Evolutionary conservation across 495 filamentous ascomycete genomes (phyloP).

Genomic region (Tuber aestivum): DNA sequence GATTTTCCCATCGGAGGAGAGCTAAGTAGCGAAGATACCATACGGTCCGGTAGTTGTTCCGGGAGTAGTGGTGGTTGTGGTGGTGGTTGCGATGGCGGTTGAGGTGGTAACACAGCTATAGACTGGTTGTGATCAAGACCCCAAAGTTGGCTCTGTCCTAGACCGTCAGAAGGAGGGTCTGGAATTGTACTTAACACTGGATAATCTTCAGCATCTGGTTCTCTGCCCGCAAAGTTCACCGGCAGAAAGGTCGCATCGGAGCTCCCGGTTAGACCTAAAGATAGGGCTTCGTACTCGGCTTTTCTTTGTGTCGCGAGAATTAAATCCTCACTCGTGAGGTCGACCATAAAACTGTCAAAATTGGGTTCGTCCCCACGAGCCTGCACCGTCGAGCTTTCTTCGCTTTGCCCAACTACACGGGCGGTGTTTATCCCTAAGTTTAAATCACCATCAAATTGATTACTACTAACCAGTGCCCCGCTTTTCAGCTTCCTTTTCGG

Average conservation of each 20-base stretch:
- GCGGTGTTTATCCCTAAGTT: constrained; percentile 19
- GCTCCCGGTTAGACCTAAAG: constrained; percentile 6
- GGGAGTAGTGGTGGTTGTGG: background rate
- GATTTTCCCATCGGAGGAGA: background rate
- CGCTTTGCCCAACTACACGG: constrained; percentile 10
- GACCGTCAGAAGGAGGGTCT: constrained; percentile 19
- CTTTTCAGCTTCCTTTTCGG: constrained; percentile 23
- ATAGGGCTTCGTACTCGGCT: constrained; percentile 27
- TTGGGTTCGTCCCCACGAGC: constrained; percentile 5
- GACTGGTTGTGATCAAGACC: background rate
- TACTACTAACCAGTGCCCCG: constrained; percentile 2
- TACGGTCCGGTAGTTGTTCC: background rate
- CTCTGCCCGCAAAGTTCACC: background rate
- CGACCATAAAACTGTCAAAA: constrained; percentile 23
- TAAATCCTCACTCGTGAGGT: constrained; percentile 24
- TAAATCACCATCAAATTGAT: constrained; percentile 19
- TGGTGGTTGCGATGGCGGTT: constrained; percentile 12
- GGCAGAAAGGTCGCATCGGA: background rate
- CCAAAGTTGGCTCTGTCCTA: background rate
- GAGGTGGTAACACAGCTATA: background rate
- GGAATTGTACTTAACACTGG: constrained; percentile 26
- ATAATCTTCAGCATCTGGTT: constrained; percentile 15
- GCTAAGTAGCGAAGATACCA: background rate
- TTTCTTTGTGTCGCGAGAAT: constrained; percentile 16
- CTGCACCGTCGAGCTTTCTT: constrained; percentile 19